Percentiles rank a stretch among this genome's conserved stretches.
Conservation (phyloP, 2,329 filamentous ascomycete species). For the Massarina eburnea region DNA sequence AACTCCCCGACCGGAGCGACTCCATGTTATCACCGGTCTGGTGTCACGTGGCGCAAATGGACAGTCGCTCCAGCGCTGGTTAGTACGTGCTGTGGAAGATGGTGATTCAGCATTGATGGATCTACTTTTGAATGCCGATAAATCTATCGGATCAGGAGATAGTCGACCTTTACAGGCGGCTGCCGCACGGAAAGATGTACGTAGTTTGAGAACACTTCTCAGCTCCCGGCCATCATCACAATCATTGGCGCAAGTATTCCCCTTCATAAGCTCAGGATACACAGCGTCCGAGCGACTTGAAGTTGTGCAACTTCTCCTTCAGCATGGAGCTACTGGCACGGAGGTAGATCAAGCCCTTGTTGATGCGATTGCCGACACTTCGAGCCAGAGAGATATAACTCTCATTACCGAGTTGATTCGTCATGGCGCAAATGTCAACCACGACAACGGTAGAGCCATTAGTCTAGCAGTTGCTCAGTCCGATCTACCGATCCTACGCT, state of each 20-base stretch:
- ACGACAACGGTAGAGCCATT: slow-evolving; percentile 27
- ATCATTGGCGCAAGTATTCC: slow-evolving; percentile 24
- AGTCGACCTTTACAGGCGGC: slow-evolving; percentile 24
- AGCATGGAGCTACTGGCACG: slow-evolving; percentile 27
- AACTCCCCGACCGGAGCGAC: slow-evolving; percentile 22
- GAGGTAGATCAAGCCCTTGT: slow-evolving; percentile 34
- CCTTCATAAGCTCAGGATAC: slow-evolving; percentile 20
- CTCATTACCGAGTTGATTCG: slow-evolving; percentile 31
- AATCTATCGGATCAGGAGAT: slow-evolving; percentile 21
- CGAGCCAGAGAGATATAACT: slow-evolving; percentile 22
- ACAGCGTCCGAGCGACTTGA: slow-evolving; percentile 24
- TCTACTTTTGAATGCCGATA: slow-evolving; percentile 30
- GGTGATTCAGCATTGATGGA: slow-evolving; percentile 29
- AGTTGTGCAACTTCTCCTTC: slow-evolving; percentile 23
- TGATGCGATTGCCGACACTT: slow-evolving; percentile 29
- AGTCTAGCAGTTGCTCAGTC: slow-evolving; percentile 29
- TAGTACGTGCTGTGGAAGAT: slow-evolving; percentile 33
- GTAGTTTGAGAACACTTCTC: slow-evolving; percentile 23
- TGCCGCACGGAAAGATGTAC: slow-evolving; percentile 24
- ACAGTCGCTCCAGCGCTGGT: slow-evolving; percentile 26
- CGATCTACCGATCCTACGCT: slow-evolving; percentile 27
- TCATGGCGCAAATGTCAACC: slow-evolving; percentile 25
- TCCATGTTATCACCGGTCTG: slow-evolving; percentile 27
- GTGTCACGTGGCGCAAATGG: slow-evolving; percentile 32
- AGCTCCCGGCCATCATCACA: slow-evolving; percentile 22